Evolutionary conservation across 805 yeast genomes (phyloP).

Genomic region (Yarrowia osloensis): DNA sequence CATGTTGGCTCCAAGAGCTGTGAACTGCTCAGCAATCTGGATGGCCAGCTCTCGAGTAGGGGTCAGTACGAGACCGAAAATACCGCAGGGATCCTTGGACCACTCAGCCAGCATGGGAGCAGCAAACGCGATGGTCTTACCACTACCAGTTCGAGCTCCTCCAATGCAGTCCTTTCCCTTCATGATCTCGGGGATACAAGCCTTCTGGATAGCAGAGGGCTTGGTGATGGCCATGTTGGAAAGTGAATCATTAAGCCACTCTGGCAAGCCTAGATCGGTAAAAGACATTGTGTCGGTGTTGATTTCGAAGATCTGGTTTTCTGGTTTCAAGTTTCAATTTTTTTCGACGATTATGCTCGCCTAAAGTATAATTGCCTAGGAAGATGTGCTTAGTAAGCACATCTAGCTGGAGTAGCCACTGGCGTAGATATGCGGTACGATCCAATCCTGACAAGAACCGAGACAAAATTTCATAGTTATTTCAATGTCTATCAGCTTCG

Average conservation of each 20-base stretch:
- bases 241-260: constrained; percentile 83
- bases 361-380: neutral
- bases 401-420: too few species aligned
- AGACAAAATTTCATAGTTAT: too few species aligned
- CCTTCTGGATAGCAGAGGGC: constrained; percentile 85
- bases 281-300: constrained; percentile 45
- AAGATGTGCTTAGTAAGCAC: neutral
- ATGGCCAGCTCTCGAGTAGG: constrained; percentile 90
- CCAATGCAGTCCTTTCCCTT: constrained; percentile 91
- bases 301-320: neutral
- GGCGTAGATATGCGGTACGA: too few species aligned
- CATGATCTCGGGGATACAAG: constrained; percentile 85
- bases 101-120: constrained; percentile 95
- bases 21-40: constrained; percentile 95
- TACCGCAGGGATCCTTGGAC: constrained; percentile 94
- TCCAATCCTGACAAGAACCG: too few species aligned
- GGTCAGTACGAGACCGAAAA: constrained; percentile 83
- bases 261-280: constrained; percentile 69
- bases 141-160: constrained; percentile 97
- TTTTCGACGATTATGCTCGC: constrained; percentile 20
- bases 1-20: constrained; percentile 88
- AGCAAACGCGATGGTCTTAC: constrained; percentile 96
- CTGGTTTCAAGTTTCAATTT: neutral
- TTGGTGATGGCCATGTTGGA: constrained; percentile 74
- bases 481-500: too few species aligned